Evolutionary conservation across 768 basidiomycete genomes (phyloP), one percentile per base, ranked within the genome.

Genomic region (Panaeolus papilionaceus): DNA sequence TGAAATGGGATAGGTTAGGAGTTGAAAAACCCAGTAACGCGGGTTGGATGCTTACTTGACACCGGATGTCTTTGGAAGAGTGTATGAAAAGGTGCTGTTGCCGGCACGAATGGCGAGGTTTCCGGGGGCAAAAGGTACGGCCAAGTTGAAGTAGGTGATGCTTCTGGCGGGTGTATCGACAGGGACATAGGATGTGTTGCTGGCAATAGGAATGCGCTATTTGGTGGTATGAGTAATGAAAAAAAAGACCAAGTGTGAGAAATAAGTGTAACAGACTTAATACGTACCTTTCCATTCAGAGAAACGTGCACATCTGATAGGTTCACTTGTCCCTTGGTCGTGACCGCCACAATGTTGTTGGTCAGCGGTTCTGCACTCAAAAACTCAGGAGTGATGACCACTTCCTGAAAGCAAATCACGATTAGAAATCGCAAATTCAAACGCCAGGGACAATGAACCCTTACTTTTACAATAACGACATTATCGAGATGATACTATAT

Each of bases 321-420:
- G 71, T 86, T 79, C 33, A 86, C 85, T 1, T 71, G 79, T n/a
- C 86, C 86, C 64, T 79, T 75, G 0, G 83, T 83, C 2, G 86
- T 87, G 20, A 87, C 80, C 7, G 84, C 85, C 51, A 88, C 75
- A 7, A 84, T 68, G 66, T 85, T 82, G 70, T 77, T 82, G 5
- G 78, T 79, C 10, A 88, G 67, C 0, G 86, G 86, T 68, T 87
- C 86, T 0, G 85, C 86, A 66, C 83, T 83, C 68, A 88, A 75
- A 71, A 88, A 82, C 65, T 83, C 71, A 3, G 86, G 86, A 2
- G 77, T 71, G 38, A 88, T 75, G 63, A 82, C 73, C 64, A 87
- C 84, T 42, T 74, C 71, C 82, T 85, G 45, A 9, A 66, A 28
- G 58, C 5, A 7, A 65, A 8, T 38, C 5, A 51, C 38, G 45